A percentile compares a stretch with the other conserved stretches of the same genome.
Evolutionary conservation across 345 rosid genomes (phyloP).

Genomic region (Capsella bursapastoris): DNA sequence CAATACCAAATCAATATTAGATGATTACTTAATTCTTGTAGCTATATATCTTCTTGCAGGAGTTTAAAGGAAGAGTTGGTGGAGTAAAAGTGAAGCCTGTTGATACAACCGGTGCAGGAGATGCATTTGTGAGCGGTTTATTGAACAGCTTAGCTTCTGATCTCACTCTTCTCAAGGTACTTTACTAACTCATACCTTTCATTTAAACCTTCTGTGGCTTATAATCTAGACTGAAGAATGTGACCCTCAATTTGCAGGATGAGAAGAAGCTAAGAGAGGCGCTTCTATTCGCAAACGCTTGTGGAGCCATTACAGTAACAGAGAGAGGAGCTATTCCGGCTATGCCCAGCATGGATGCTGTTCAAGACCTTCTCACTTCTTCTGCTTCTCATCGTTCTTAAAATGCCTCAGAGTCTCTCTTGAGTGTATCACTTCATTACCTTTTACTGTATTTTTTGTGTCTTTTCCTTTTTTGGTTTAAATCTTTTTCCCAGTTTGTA

Average conservation of each 20-base stretch:
- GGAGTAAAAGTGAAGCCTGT: conserved; percentile 71
- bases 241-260: conserved; percentile 52
- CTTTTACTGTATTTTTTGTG: conserved; percentile 14
- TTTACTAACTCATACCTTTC: not conserved
- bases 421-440: not conserved
- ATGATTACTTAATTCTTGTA: conserved; percentile 16
- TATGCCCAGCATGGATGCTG: conserved; percentile 74
- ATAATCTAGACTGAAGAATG: not conserved
- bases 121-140: conserved; percentile 78
- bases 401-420: conserved; percentile 18
- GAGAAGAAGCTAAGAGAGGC: conserved; percentile 79
- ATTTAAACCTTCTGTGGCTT: not conserved
- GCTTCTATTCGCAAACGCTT: conserved; percentile 78
- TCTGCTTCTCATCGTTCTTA: conserved; percentile 31
- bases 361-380: conserved; percentile 51
- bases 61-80: conserved; percentile 69
- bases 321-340: conserved; percentile 98
- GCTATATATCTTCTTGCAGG: conserved; percentile 48
- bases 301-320: conserved; percentile 86
- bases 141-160: conserved; percentile 68
- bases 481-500: conserved; percentile 12
- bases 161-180: conserved; percentile 52
- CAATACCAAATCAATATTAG: not conserved
- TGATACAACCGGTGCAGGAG: conserved; percentile 92
- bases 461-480: not conserved